phyloP scores from a whole-genome alignment of 768 basidiomycete genomes.

The Lentinula raphanica region DNA sequence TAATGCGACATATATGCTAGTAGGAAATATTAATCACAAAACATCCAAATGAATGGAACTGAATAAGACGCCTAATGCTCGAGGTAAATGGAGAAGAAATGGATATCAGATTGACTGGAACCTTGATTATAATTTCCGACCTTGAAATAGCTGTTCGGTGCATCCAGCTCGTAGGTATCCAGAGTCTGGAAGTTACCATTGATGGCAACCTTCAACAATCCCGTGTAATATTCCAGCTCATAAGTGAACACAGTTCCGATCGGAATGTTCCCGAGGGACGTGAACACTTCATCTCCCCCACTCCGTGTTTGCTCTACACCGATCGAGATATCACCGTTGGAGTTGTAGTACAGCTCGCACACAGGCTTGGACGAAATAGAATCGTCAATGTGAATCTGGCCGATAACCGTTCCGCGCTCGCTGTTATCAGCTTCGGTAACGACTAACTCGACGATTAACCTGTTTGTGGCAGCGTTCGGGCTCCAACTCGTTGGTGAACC shows the following conservation, averaged over 20 bases:
- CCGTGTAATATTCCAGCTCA: not conserved
- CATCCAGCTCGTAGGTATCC: not conserved
- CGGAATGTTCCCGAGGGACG: not conserved
- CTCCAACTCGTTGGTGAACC: not conserved
- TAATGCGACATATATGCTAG: too few species aligned
- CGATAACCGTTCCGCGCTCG: not conserved
- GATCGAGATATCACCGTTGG: not conserved
- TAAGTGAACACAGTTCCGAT: slow-evolving; percentile 3
- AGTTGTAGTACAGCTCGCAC: slow-evolving; percentile 4
- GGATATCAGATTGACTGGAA: not conserved
- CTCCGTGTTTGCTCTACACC: slow-evolving; percentile 1
- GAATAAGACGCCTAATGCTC: not conserved
- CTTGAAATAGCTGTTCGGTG: slow-evolving; percentile 4
- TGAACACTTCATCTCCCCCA: not conserved
- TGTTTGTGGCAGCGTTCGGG: slow-evolving; percentile 2
- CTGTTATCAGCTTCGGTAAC: not conserved
- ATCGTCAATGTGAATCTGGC: slow-evolving; percentile 3
- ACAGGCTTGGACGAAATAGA: not conserved
- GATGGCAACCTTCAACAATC: not conserved
- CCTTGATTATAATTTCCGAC: slow-evolving; percentile 6
- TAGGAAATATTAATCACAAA: too few species aligned
- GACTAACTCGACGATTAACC: not conserved
- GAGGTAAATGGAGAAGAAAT: not conserved
- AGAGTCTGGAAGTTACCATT: slow-evolving; percentile 1
- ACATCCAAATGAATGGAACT: not conserved